Evolutionary conservation across 345 rosid species (phyloP).

Genomic region (Bretschneidera sinensis): DNA sequence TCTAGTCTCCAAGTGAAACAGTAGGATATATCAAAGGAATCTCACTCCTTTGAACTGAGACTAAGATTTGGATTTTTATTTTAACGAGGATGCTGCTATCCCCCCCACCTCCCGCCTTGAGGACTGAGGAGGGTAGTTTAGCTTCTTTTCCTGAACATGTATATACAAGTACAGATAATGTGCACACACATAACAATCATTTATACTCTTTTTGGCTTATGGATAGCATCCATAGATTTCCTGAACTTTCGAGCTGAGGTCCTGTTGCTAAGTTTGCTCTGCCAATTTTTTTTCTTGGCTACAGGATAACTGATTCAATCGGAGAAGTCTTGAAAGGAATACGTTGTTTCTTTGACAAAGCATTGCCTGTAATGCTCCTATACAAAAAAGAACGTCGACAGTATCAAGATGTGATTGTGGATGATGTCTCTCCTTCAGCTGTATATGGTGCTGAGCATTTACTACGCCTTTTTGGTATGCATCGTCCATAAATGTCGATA

Average conservation of each 20-base stretch:
- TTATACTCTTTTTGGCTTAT: no score
- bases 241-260: not conserved
- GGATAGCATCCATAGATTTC: not conserved
- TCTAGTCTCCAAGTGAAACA: no score
- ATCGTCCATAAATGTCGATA: no score
- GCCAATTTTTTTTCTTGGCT: constrained; percentile 17
- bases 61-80: no score
- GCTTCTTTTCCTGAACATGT: not conserved
- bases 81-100: no score
- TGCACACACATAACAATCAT: not conserved
- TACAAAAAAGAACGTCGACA: constrained; percentile 86
- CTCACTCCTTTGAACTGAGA: no score
- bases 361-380: constrained; percentile 75
- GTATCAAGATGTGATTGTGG: constrained; percentile 42
- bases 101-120: no score
- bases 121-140: no score
- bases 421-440: constrained; percentile 58
- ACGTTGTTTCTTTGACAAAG: constrained; percentile 77
- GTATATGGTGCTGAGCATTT: constrained; percentile 83
- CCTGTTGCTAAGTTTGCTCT: no score
- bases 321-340: constrained; percentile 75
- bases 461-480: constrained; percentile 71
- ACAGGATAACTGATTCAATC: constrained; percentile 58
- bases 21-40: no score
- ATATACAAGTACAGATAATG: no score